Base-by-base conservation (phyloP, 2,329 filamentous ascomycete genomes). In the Fusarium agapanthi region DNA sequence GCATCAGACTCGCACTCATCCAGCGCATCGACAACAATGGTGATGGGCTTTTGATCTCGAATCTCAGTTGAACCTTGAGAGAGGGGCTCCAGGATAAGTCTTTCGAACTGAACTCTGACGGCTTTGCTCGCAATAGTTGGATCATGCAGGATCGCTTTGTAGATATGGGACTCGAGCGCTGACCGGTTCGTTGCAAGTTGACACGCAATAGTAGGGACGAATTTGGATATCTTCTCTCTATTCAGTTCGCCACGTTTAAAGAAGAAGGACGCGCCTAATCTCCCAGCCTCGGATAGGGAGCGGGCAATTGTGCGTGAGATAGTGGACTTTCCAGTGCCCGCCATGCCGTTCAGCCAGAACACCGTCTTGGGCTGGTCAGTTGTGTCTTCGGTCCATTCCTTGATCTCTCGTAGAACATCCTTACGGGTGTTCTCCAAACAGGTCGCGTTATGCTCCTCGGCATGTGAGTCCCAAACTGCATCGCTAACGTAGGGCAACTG, bases 291-390 rank as follows among this genome's bases (percentile, higher is more conserved):
- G 4, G 28, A 34, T 2, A 66, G 9, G 0, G 18, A 32, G 0
- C 24, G 14, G 20, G 66, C 89, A 87, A 75, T 79, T 76, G 75
- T 83, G 76, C 81, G 77, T 12, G 72, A 78, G 8, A 84, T 80
- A 2, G 61, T 63, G 3, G 56, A 63, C 1, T 63, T 63, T 11
- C 61, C 56, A 15, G 61, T 63, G 1, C 61, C 61, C 1, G 56
- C 61, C 56, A 62, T 63, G 0, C 61, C 43, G 0, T 62, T 32
- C 0, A 63, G 4, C 61, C 56, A 63, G 14, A 61, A 63, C 1
- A 63, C 28, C 20, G 43, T n/a, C 12, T 50, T 50, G 1, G 56
- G 15, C n/a, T 26, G 26, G 0, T 24, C 13, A 5, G 56, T 18
- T 1, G 30, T 9, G 0, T 50, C 16, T 3, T 15, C 35, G 10